Evolutionary conservation across 192 early-diverging fungal species (phyloP).

Genomic region (Backusella tuberculispora): DNA sequence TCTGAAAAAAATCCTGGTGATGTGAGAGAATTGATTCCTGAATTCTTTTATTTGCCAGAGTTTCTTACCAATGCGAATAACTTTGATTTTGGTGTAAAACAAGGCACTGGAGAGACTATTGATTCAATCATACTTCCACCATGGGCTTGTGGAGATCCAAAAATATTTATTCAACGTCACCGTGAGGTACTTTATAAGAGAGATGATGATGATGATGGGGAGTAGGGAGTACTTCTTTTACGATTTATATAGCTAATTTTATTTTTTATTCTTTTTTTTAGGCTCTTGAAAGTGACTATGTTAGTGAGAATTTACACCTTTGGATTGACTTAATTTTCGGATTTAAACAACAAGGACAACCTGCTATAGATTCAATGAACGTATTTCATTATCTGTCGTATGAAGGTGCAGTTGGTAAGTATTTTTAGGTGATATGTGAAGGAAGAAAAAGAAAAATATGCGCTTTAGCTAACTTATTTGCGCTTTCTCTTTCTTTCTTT

Average conservation of each 20-base stretch:
- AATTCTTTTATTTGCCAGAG: constrained; percentile 95
- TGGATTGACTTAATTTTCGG: constrained; percentile 98
- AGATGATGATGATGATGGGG: background rate
- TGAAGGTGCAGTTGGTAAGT: constrained; percentile 82
- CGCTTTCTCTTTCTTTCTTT: background rate
- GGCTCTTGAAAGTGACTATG: constrained; percentile 85
- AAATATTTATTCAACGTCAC: constrained; percentile 77
- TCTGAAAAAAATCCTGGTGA: constrained; percentile 73
- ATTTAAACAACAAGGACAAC: constrained; percentile 87
- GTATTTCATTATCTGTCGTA: constrained; percentile 97
- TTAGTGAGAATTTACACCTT: constrained; percentile 84
- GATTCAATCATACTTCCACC: constrained; percentile 80
- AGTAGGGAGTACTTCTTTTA: background rate
- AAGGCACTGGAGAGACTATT: constrained; percentile 64
- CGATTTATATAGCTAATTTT: background rate
- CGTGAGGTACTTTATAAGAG: constrained; percentile 55
- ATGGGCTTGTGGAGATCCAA: constrained; percentile 78
- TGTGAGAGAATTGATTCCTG: constrained; percentile 93
- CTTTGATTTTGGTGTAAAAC: constrained; percentile 63
- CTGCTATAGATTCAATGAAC: constrained; percentile 85
- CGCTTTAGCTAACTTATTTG: background rate
- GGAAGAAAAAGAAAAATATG: background rate
- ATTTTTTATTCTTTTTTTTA: constrained; percentile 18
- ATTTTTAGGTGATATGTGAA: background rate
- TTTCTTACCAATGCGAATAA: constrained; percentile 77